Evolutionary conservation across 2,329 filamentous ascomycete species (phyloP).

Genomic region (Arthrobotrys iridis): DNA sequence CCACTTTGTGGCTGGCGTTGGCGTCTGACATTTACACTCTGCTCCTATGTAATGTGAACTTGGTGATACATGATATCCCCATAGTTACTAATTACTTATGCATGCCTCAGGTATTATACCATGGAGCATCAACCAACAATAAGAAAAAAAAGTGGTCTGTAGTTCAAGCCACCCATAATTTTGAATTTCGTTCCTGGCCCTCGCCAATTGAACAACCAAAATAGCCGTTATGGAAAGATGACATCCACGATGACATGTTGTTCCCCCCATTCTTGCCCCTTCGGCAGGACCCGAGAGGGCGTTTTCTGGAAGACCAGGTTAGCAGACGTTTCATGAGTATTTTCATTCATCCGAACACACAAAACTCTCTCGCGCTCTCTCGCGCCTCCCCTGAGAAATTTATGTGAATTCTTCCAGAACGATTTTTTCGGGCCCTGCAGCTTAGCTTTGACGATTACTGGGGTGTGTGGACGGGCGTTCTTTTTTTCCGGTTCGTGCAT

Average conservation of each 20-base stretch:
- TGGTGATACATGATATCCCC: too few species aligned
- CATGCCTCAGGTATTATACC: background rate
- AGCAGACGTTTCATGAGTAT: constrained; percentile 20
- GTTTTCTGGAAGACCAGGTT: constrained; percentile 6
- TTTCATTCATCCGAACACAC: constrained; percentile 13
- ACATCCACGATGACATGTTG: constrained; percentile 16
- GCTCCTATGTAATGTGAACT: too few species aligned
- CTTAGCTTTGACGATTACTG: constrained; percentile 9
- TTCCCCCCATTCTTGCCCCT: background rate
- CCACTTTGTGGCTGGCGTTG: constrained; percentile 1
- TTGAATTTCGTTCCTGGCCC: constrained; percentile 17
- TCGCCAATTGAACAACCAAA: constrained; percentile 9
- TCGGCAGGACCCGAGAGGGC: constrained; percentile 35
- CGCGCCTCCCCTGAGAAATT: constrained; percentile 14
- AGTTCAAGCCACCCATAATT: constrained; percentile 5
- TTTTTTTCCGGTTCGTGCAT: constrained; percentile 34
- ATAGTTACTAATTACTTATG: too few species aligned
- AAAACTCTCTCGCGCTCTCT: background rate
- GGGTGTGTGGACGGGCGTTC: constrained; percentile 5
- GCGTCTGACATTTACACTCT: too few species aligned
- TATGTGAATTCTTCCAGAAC: constrained; percentile 36
- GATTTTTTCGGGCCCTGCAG: constrained; percentile 25
- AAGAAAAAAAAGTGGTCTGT: constrained; percentile 14
- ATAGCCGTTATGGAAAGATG: constrained; percentile 22
- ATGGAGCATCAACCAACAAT: background rate